phyloP scores from a whole-genome alignment of 345 rosid genomes.

The Orychophragmus violaceus region DNA sequence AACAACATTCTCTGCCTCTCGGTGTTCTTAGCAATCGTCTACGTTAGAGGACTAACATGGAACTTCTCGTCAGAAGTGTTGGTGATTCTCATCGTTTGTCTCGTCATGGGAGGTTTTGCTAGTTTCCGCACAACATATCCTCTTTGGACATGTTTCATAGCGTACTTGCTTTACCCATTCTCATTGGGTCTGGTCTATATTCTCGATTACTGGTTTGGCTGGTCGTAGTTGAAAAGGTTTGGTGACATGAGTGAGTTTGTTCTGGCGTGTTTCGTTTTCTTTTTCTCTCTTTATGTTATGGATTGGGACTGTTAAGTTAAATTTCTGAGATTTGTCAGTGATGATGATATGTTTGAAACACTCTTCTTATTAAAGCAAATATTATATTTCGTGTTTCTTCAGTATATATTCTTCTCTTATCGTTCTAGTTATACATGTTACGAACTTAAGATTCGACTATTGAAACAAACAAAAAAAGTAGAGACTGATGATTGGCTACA shows the following conservation, averaged over 20 bases:
- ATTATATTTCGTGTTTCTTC: not conserved
- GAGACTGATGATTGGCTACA: no score
- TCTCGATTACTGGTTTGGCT: slow-evolving; percentile 72
- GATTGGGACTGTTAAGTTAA: not conserved
- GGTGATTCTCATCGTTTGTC: slow-evolving; percentile 71
- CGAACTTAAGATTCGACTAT: no score
- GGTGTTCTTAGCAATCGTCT: slow-evolving; percentile 87
- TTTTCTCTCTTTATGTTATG: not conserved
- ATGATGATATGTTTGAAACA: slow-evolving; percentile 7
- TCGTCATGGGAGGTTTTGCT: slow-evolving; percentile 72
- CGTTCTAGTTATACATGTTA: not conserved
- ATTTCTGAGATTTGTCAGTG: slow-evolving; percentile 11
- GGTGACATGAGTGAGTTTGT: slow-evolving; percentile 9
- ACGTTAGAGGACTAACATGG: slow-evolving; percentile 75
- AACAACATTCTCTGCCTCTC: slow-evolving; percentile 85
- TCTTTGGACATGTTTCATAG: slow-evolving; percentile 73
- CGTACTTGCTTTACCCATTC: slow-evolving; percentile 71
- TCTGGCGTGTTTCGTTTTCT: not conserved
- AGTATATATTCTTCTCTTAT: not conserved
- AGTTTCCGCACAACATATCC: slow-evolving; percentile 92
- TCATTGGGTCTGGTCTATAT: slow-evolving; percentile 83
- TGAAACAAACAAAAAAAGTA: no score
- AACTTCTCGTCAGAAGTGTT: slow-evolving; percentile 95
- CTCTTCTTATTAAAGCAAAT: slow-evolving; percentile 4
- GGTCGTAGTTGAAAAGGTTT: slow-evolving; percentile 54